Conservation (phyloP, 176 grass and related monocot genomes). For the Carex cristatella region DNA sequence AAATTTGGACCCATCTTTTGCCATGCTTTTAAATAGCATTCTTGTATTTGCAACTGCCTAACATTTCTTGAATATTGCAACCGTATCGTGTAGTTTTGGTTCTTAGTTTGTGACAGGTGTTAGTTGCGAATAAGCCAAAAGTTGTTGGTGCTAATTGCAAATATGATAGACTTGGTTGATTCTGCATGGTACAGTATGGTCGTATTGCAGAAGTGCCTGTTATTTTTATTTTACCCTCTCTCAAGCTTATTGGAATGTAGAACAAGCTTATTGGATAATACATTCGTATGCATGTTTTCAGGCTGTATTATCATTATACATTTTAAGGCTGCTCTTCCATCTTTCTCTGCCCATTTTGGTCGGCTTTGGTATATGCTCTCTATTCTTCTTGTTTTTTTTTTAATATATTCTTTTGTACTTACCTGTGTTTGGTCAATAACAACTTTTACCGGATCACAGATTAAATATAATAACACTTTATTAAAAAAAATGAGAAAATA, state of each 20-base stretch:
- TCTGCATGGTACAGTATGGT: background rate
- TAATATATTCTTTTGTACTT: background rate
- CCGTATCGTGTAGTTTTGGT: background rate
- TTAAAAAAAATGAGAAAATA: background rate
- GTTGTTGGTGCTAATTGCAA: background rate
- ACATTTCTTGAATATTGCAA: background rate
- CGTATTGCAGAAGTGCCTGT: slow-evolving; percentile 1
- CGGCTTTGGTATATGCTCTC: slow-evolving; percentile 54
- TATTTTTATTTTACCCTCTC: background rate
- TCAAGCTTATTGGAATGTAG: slow-evolving; percentile 3
- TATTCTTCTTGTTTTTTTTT: background rate
- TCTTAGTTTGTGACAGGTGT: background rate
- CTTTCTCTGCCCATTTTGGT: slow-evolving; percentile 52
- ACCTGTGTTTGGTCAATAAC: background rate
- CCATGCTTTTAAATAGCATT: background rate
- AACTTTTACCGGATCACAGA: background rate
- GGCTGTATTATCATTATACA: slow-evolving; percentile 51
- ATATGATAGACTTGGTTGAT: background rate
- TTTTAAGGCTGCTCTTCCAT: slow-evolving; percentile 54
- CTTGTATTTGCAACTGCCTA: background rate
- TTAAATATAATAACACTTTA: background rate
- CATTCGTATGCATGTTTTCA: slow-evolving; percentile 35
- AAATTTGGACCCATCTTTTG: background rate
- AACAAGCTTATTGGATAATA: slow-evolving; percentile 26
- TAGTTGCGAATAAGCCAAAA: background rate